Percentiles rank a stretch among this genome's conserved stretches.
Evolutionary conservation across 306 rosid species (phyloP).

Genomic region (Prunus persica): DNA sequence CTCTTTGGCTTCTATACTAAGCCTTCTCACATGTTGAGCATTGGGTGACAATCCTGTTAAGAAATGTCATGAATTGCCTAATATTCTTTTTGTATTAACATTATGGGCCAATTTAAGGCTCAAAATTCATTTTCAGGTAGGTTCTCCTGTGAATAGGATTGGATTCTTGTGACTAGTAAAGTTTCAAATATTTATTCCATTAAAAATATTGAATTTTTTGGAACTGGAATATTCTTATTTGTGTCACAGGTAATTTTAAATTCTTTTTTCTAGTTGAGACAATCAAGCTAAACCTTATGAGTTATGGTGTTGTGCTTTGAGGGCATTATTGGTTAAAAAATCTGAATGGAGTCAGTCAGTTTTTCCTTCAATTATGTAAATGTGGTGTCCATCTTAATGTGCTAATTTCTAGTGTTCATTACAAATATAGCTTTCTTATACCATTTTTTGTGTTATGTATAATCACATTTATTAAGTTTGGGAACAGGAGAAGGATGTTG

Average conservation of each 20-base stretch:
- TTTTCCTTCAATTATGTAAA: not conserved
- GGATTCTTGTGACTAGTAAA: not conserved
- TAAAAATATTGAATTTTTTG: not conserved
- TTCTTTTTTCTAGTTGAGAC: not conserved
- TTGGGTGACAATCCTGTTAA: not conserved
- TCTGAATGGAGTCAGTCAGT: too few species aligned
- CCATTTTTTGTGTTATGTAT: not conserved
- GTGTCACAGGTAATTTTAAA: not conserved
- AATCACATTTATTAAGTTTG: slow-evolving; percentile 18
- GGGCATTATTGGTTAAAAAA: not conserved
- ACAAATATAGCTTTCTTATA: not conserved
- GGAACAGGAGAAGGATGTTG: slow-evolving; percentile 79
- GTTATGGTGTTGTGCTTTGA: not conserved
- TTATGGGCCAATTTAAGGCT: not conserved
- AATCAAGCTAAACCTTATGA: not conserved
- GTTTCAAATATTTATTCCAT: not conserved
- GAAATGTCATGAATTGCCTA: not conserved
- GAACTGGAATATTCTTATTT: not conserved
- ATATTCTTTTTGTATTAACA: not conserved
- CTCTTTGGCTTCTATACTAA: not conserved
- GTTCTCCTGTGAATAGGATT: not conserved
- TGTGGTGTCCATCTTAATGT: not conserved
- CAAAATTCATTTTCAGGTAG: not conserved
- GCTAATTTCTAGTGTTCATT: not conserved
- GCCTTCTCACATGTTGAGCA: not conserved